Conservation (phyloP, 192 early-diverging fungal genomes). For the Geranomyces michiganensis region DNA sequence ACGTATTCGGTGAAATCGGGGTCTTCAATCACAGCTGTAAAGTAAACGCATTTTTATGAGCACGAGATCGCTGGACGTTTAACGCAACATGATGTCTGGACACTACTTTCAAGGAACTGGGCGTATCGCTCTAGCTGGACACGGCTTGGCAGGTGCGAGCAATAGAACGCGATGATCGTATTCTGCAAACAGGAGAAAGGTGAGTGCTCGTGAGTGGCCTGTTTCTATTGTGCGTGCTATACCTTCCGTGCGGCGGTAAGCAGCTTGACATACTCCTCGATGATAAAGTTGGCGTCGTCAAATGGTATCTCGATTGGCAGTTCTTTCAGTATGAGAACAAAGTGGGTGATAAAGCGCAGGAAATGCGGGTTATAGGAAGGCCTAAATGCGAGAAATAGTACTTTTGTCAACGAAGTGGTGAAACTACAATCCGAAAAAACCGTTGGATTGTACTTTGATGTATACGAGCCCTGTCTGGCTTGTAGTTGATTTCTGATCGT, state of each 20-base stretch:
- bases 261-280: slow-evolving; percentile 52
- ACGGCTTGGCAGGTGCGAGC: slow-evolving; percentile 46
- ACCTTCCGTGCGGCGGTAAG: slow-evolving; percentile 31
- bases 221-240: no score
- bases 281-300: slow-evolving; percentile 26
- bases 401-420: no score
- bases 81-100: neutral
- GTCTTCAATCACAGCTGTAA: slow-evolving; percentile 19
- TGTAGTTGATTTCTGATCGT: slow-evolving; percentile 38
- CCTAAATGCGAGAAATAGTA: slow-evolving; percentile 6
- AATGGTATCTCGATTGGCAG: slow-evolving; percentile 42
- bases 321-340: slow-evolving; percentile 64
- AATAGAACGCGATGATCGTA: slow-evolving; percentile 58
- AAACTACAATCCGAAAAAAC: neutral
- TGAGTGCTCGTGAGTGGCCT: neutral
- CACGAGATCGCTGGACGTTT: neutral
- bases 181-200: slow-evolving; percentile 3
- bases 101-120: slow-evolving; percentile 44
- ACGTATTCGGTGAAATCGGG: slow-evolving; percentile 9
- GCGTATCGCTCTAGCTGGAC: slow-evolving; percentile 55
- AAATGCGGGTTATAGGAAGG: slow-evolving; percentile 46
- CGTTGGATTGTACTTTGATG: neutral
- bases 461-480: slow-evolving; percentile 2
- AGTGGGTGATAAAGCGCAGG: slow-evolving; percentile 72
- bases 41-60: neutral